These are phyloP conservation scores for Oxytropis ochrocephala DNA, from an alignment of 306 rosid species.

Conservation along the genomic window DNA sequence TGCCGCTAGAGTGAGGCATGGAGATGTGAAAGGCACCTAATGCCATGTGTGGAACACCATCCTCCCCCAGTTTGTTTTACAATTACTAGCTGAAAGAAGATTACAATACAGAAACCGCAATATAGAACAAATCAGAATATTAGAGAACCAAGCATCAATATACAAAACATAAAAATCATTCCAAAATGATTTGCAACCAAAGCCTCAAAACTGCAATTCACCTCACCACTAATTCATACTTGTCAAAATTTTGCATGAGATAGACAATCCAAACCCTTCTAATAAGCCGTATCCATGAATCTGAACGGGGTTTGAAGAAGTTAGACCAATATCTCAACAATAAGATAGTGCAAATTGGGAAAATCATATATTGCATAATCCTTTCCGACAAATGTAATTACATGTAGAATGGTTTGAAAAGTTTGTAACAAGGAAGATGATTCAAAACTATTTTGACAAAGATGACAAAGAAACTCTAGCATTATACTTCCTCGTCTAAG, in stretches of 20 bases:
- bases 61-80: background rate
- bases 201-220: background rate
- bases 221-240: conserved; percentile 1
- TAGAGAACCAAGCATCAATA: background rate
- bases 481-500: conserved; percentile 4
- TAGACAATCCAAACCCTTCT: conserved; percentile 1
- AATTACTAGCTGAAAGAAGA: background rate
- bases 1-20: background rate
- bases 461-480: background rate
- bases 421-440: conserved; percentile 1
- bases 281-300: background rate
- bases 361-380: conserved; percentile 22
- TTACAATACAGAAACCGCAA: background rate
- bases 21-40: background rate
- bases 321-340: background rate
- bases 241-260: background rate
- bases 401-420: conserved; percentile 2
- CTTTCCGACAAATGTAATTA: conserved; percentile 20
- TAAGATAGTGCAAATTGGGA: background rate
- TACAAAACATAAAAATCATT: background rate
- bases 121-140: background rate
- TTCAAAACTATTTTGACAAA: conserved; percentile 10
- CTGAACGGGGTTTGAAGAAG: background rate
- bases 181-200: background rate
- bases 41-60: background rate